phyloP scores from a whole-genome alignment of 352 stramenopile species.

The Globisporangium spinosum region DNA sequence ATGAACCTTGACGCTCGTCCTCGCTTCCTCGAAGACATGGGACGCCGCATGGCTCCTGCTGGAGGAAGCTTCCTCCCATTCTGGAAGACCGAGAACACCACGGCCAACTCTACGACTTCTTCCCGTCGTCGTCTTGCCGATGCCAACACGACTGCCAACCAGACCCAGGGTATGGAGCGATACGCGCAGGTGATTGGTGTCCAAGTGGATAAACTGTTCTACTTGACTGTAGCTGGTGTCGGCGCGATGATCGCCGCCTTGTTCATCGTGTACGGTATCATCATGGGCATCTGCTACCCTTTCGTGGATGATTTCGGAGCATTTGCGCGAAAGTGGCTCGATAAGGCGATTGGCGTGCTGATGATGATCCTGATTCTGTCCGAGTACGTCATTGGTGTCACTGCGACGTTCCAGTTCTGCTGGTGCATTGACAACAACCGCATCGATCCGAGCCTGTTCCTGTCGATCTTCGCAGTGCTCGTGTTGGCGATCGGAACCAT shows the following conservation, averaged over 20 bases:
- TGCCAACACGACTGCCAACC: constrained; percentile 18
- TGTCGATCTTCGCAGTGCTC: constrained; percentile 66
- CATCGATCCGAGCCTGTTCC: constrained; percentile 55
- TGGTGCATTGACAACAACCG: constrained; percentile 63
- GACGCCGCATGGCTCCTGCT: constrained; percentile 59
- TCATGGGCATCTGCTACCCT: constrained; percentile 43
- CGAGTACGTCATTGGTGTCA: constrained; percentile 81
- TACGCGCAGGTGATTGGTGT: constrained; percentile 76
- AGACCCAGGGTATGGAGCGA: constrained; percentile 75
- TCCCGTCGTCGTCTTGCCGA: constrained; percentile 28
- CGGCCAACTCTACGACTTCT: constrained; percentile 2
- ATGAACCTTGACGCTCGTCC: constrained; percentile 78
- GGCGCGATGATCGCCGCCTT: constrained; percentile 37
- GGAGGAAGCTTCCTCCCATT: constrained; percentile 68
- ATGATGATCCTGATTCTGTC: constrained; percentile 85
- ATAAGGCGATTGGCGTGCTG: constrained; percentile 73
- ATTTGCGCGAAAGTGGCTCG: constrained; percentile 70
- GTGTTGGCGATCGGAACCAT: constrained; percentile 75
- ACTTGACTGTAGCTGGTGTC: constrained; percentile 69
- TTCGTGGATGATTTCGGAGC: constrained; percentile 49
- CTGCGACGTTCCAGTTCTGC: constrained; percentile 84
- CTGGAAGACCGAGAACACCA: constrained; percentile 32
- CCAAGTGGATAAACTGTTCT: constrained; percentile 76
- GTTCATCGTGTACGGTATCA: constrained; percentile 45
- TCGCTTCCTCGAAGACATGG: constrained; percentile 74